Evolutionary conservation across 176 grass and related monocot species (phyloP), one percentile per base, ranked within the genome.

Genomic region (Chrysopogon serrulatus): DNA sequence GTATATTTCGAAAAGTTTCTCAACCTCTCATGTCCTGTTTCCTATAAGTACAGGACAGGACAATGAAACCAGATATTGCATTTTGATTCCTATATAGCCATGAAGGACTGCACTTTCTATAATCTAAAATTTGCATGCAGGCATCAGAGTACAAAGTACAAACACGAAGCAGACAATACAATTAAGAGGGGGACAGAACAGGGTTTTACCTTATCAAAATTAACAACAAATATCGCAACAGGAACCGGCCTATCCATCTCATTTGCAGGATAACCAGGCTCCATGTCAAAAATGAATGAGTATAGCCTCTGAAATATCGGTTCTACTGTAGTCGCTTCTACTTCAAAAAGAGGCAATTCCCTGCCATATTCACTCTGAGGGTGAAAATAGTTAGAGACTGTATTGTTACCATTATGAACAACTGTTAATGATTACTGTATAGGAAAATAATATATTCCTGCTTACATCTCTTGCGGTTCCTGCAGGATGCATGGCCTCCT

Each of bases 261-360:
- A 71, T 84, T 94, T 71, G 91, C 80, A 85, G 93, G 93, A 92
- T 79, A 85, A 83, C 91, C 90, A 90, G 83, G 79, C 36, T 96
- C 91, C 68, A 92, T 81, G 79, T 96, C 96, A 90, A 99, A 99
- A 90, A 99, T 96, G 88, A 96, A 99, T 19, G 93, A 96, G 73
- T 99, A 96, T 43, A 99, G 85, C 86, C 68, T 92, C 83, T 96
- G 65, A 67, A 99, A 99, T 87, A 92, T 87, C 65, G 89, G 91
- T 30, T 99, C 96, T 39, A 96, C 89, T 8, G 23, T 36, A 45
- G 91, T 96, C 37, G 96, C 96, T 79, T 99, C 96, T 78, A 99
- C 83, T 84, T 99, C 96, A 89, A 92, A 99, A 26, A 99, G 87
- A 82, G 96, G 90, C n/a, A 99, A 69, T 72, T 99, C 89, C 75